A percentile compares a stretch with the other conserved stretches of the same genome.
Conservation (phyloP, 1,284 basidiomycete species). For the Ustilago tritici region DNA sequence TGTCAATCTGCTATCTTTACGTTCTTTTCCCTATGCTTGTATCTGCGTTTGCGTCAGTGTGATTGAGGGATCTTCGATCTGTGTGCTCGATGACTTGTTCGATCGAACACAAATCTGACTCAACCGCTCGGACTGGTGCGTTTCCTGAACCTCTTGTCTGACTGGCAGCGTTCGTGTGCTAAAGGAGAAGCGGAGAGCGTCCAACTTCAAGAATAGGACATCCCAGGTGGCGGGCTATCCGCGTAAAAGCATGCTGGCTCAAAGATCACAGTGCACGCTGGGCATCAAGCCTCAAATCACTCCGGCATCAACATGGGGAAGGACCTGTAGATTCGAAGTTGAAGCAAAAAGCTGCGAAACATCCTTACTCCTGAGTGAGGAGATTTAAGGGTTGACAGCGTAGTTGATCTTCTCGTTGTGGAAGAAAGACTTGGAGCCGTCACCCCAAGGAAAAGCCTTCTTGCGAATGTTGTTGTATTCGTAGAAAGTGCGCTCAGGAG, state of each 20-base stretch:
- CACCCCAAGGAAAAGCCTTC: conserved; percentile 64
- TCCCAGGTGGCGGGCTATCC: background rate
- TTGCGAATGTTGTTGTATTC: conserved; percentile 64
- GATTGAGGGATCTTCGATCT: background rate
- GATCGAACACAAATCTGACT: background rate
- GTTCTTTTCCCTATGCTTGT: background rate
- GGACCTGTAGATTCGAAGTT: background rate
- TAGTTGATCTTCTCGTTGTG: conserved; percentile 65
- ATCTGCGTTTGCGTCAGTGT: background rate
- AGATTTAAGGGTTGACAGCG: conserved; percentile 28
- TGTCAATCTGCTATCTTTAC: background rate
- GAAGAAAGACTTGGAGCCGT: conserved; percentile 60
- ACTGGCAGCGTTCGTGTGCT: no score
- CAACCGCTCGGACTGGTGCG: no score
- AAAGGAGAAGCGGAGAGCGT: no score
- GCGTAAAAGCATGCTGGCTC: background rate
- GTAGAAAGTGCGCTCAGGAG: conserved; percentile 63
- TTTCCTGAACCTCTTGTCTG: no score
- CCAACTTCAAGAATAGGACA: no score
- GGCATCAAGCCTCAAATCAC: background rate
- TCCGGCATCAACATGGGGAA: background rate
- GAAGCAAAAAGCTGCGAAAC: background rate
- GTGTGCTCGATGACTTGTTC: background rate
- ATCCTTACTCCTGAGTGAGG: background rate
- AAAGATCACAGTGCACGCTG: background rate